Evolutionary conservation across 169 alveolate genomes (phyloP), one percentile per base, ranked within the genome.

Genomic region (Toxoplasma gondii): DNA sequence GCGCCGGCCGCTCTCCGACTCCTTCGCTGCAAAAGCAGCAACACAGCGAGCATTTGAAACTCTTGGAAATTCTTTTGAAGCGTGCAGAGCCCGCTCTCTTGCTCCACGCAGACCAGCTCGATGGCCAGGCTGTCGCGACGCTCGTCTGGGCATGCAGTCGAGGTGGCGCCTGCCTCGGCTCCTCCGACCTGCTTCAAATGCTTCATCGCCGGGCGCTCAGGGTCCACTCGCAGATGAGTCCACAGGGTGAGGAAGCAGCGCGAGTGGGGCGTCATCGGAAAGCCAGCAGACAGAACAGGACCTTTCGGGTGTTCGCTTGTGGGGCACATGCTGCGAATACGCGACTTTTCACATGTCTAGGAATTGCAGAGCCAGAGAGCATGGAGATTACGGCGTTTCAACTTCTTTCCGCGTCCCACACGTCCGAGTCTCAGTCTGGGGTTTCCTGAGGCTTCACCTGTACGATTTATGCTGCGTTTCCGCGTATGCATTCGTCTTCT

Each of bases 81-180:
- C 90, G 90, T 29, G 90, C 90, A 38, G 90, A 82, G 64, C 69
- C 69, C 27, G 41, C 39, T 12, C 67, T 82, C 31, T 67, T 41
- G 90, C 53, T 9, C 17, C 53, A 38, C 17, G 67, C n/a, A 36
- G 69, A 82, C 19, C 90, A 43, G 27, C 90, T 82, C 91, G 78
- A 84, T 31, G 91, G 54, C 45, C 91, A 84, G 45, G 91, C 70
- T 1, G 91, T 84, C 49, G 91, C 91, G 9, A 43, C 78, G 29
- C 91, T 84, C 53, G 80, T 53, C 22, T 84, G 91, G 91, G 91
- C 91, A 17, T 84, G 78, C 91, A 84, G 91, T 44, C 27, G 90
- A 43, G 91, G 45, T 1, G 45, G 80, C 1, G 70, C 44, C 16
- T 44, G 54, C 29, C 49, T 38, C 41, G 91, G 41, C 31, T 45